Evolutionary conservation across 1,284 basidiomycete species (phyloP).

Genomic region (Cryptococcus sp.): DNA sequence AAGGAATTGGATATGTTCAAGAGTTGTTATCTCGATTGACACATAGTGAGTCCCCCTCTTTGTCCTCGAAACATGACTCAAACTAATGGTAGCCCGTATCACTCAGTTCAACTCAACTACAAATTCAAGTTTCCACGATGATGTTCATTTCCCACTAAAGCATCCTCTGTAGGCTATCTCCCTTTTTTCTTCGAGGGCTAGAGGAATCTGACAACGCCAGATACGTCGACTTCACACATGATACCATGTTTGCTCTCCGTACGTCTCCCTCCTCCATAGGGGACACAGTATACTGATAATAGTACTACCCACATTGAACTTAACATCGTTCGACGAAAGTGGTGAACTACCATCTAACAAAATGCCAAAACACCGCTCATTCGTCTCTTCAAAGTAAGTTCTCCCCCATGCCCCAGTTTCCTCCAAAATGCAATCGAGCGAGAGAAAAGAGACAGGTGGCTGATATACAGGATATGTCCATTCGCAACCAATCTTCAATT

Average conservation of each 20-base stretch:
- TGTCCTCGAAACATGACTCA: too few relatives aligned
- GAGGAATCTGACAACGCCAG: conserved; percentile 8
- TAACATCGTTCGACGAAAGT: conserved; percentile 61
- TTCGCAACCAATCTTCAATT: conserved; percentile 60
- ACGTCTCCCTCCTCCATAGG: too few relatives aligned
- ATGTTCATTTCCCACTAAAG: conserved; percentile 59
- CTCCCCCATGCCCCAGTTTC: too few relatives aligned
- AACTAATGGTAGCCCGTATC: conserved; percentile 50
- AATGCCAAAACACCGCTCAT: conserved; percentile 57
- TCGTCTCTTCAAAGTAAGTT: conserved; percentile 42
- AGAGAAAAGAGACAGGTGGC: too few relatives aligned
- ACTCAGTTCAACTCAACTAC: conserved; percentile 55
- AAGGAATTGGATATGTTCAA: conserved; percentile 50
- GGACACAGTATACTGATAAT: conserved; percentile 8
- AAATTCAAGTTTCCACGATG: conserved; percentile 57
- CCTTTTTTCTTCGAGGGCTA: not conserved
- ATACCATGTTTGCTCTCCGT: conserved; percentile 44
- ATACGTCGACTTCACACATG: conserved; percentile 46
- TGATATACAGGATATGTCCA: conserved; percentile 39
- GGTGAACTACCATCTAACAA: conserved; percentile 69
- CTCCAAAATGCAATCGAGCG: too few relatives aligned
- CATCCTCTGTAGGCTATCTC: conserved; percentile 55
- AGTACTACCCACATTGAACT: conserved; percentile 60
- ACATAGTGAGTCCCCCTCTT: too few relatives aligned
- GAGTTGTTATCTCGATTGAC: conserved; percentile 47